Evolutionary conservation across 1,139 yeast species (phyloP).

Genomic region (Geotrichum armillariae): DNA sequence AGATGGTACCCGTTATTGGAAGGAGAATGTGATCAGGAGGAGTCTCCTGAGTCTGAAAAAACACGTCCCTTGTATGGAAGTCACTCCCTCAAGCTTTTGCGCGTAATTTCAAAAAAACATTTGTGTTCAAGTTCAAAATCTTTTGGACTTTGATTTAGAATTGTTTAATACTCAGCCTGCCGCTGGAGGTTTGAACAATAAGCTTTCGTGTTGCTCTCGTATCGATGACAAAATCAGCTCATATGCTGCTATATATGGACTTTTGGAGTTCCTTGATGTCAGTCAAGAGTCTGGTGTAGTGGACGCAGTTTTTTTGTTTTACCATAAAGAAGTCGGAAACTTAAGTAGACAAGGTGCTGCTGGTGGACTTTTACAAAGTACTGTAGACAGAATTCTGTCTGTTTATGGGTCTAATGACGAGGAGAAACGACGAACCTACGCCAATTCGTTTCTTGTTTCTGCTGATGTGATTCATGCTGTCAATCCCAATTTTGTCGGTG

Average conservation of each 20-base stretch:
- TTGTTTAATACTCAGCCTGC: slow-evolving; percentile 84
- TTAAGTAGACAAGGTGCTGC: slow-evolving; percentile 93
- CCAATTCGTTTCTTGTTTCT: slow-evolving; percentile 80
- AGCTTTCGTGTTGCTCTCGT: slow-evolving; percentile 87
- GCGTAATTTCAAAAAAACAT: slow-evolving; percentile 69
- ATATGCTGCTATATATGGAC: slow-evolving; percentile 71
- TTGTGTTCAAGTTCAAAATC: slow-evolving; percentile 52
- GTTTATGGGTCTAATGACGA: slow-evolving; percentile 48
- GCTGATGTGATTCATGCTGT: slow-evolving; percentile 96
- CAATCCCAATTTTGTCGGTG: slow-evolving; percentile 78
- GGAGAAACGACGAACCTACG: slow-evolving; percentile 37
- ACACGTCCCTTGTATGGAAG: slow-evolving; percentile 60
- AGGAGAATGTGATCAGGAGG: slow-evolving; percentile 34
- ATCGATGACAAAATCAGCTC: slow-evolving; percentile 92
- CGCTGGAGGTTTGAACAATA: slow-evolving; percentile 86
- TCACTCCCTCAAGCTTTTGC: slow-evolving; percentile 73
- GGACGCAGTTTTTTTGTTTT: slow-evolving; percentile 75
- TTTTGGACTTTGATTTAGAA: slow-evolving; percentile 84
- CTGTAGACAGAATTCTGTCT: slow-evolving; percentile 64
- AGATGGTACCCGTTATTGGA: slow-evolving; percentile 87
- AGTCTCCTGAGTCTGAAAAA: slow-evolving; percentile 59
- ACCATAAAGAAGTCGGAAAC: slow-evolving; percentile 93
- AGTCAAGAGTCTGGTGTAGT: slow-evolving; percentile 58
- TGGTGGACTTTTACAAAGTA: slow-evolving; percentile 79
- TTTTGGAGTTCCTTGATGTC: slow-evolving; percentile 49